Evolutionary conservation across 495 filamentous ascomycete genomes (phyloP), one percentile per base, ranked within the genome.

Genomic region (Chaetomium tenue): DNA sequence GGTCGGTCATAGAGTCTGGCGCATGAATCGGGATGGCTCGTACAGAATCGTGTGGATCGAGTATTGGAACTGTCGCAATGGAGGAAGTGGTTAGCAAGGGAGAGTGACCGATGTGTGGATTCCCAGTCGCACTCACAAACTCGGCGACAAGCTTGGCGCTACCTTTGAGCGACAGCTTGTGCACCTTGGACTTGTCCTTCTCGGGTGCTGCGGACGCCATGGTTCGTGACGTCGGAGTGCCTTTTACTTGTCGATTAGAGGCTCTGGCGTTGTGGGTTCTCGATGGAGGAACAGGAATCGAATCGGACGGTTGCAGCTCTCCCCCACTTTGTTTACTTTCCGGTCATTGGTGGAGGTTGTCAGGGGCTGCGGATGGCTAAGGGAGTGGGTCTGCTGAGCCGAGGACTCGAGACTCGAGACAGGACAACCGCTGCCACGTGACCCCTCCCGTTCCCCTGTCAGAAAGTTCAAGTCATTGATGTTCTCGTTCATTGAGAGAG

Each of bases 121-220:
- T 37, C 5, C 8, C 9, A 12, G 12, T 30, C 4, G 37, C 23
- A 81, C 91, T 72, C 79, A 95, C 91, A 74, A 98, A 98, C 84
- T 98, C 95, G 26, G 92, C 86, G 50, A 98, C 90, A 23, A 96
- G 82, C 78, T 93, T 96, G 18, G 91, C 87, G 89, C 94, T 77
- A 84, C 93, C 93, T 83, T 93, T 95, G 59, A 97, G 82, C 44
- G 92, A 91, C 62, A 98, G 85, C 79, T 93, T 97, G 82, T 97
- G 93, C 44, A 91, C 86, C 77, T 95, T 96, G 54, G 92, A 91
- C 70, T 93, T 95, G 66, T 95, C 91, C 71, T 92, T 91, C 61
- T 71, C 70, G 23, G 70, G 46, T 7, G 57, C 67, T 16, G 62
- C 46, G 16, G 71, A 68, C 0, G 70, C 59, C 68, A 70, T 75